Conservation (phyloP, 257 asterid genomes). For the Avicennia marina region DNA sequence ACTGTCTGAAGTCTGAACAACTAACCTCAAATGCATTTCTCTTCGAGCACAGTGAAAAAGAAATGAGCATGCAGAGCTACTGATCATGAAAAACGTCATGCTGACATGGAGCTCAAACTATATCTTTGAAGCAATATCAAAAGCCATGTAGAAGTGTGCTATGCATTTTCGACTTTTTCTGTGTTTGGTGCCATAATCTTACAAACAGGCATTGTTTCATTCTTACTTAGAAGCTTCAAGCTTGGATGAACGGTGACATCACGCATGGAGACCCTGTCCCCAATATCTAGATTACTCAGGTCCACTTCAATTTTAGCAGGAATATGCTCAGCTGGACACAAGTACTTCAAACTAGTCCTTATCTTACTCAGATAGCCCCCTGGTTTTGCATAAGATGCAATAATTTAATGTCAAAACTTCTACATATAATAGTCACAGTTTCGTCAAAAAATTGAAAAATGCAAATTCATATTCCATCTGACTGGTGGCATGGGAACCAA, state of each 20-base stretch:
- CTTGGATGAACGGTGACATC: conserved; percentile 65
- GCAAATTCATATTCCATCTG: neutral
- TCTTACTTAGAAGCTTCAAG: conserved; percentile 80
- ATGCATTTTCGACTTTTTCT: conserved; percentile 22
- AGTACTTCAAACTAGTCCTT: conserved; percentile 54
- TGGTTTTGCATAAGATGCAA: conserved; percentile 27
- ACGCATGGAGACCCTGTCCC: conserved; percentile 52
- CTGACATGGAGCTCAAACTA: conserved; percentile 4
- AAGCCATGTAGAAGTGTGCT: neutral
- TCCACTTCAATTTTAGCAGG: conserved; percentile 87
- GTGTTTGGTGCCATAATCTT: conserved; percentile 50
- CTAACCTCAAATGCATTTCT: conserved; percentile 6
- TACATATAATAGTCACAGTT: neutral
- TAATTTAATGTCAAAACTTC: neutral
- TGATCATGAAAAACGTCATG: neutral
- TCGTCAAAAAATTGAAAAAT: neutral
- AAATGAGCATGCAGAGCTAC: conserved; percentile 5
- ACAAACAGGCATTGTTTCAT: conserved; percentile 72
- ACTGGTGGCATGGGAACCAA: neutral
- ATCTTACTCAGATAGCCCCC: conserved; percentile 62
- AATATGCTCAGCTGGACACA: conserved; percentile 80
- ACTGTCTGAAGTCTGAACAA: neutral
- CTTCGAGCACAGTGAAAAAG: conserved; percentile 11
- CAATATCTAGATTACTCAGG: conserved; percentile 75
- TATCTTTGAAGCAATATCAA: neutral